Evolutionary conservation across 495 filamentous ascomycete genomes (phyloP).

Genomic region (Hypoxylon subgilvum): DNA sequence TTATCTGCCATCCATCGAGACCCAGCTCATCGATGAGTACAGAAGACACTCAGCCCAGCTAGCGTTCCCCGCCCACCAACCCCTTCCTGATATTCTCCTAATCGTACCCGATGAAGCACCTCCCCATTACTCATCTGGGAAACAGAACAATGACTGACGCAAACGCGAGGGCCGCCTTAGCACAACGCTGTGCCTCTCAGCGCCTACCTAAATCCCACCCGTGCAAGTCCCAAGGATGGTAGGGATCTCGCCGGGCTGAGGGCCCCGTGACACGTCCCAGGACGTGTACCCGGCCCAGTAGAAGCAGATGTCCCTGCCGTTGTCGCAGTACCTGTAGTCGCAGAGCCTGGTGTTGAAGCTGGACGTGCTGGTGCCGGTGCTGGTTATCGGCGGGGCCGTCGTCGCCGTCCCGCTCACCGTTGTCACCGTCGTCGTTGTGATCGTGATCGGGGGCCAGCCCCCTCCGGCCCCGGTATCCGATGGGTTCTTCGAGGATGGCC

Average conservation of each 20-base stretch:
- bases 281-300: conserved; percentile 42
- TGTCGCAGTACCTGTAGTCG: conserved; percentile 37
- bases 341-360: conserved; percentile 23
- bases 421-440: conserved; percentile 2
- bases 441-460: neutral
- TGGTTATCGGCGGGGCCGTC: neutral
- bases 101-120: too few relatives aligned
- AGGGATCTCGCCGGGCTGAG: conserved; percentile 36
- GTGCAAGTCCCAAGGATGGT: conserved; percentile 39
- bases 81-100: too few relatives aligned
- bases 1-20: neutral
- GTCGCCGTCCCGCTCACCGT: neutral
- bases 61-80: neutral
- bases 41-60: neutral
- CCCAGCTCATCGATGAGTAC: too few relatives aligned
- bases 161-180: too few relatives aligned
- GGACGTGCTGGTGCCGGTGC: neutral
- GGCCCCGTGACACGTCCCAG: conserved; percentile 37
- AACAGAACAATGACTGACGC: too few relatives aligned
- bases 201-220: neutral
- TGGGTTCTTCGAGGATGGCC: neutral
- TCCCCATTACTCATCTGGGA: too few relatives aligned
- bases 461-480: neutral
- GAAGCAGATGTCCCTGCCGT: conserved; percentile 32
- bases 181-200: too few relatives aligned